Evolutionary conservation across 768 basidiomycete species (phyloP).

Genomic region (Boletus reticulatus): DNA sequence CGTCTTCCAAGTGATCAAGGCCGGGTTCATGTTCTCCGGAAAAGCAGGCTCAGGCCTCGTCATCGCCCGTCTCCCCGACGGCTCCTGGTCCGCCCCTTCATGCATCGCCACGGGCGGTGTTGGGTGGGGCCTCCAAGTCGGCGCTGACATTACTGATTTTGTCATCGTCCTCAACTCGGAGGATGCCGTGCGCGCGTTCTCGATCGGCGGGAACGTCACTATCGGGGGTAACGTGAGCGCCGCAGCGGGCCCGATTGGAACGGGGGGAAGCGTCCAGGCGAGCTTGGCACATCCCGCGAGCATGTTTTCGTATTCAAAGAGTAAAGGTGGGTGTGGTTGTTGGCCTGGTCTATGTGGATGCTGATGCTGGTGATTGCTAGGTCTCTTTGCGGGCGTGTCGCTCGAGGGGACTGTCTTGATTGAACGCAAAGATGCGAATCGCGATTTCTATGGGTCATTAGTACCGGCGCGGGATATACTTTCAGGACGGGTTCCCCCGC

Average conservation of each 20-base stretch:
- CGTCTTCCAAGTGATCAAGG: slow-evolving; percentile 91
- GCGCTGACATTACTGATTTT: slow-evolving; percentile 93
- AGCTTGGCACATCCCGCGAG: slow-evolving; percentile 90
- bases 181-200: slow-evolving; percentile 94
- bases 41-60: slow-evolving; percentile 93
- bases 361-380: slow-evolving; percentile 35
- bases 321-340: slow-evolving; percentile 63
- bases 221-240: slow-evolving; percentile 89
- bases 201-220: slow-evolving; percentile 92
- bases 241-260: slow-evolving; percentile 90
- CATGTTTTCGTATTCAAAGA: slow-evolving; percentile 97
- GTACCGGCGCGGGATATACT: slow-evolving; percentile 90
- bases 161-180: slow-evolving; percentile 97
- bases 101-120: slow-evolving; percentile 96
- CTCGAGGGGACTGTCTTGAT: slow-evolving; percentile 94
- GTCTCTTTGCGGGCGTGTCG: slow-evolving; percentile 91
- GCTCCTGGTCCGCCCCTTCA: slow-evolving; percentile 95
- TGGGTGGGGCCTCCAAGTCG: slow-evolving; percentile 94
- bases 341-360: not conserved
- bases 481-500: slow-evolving; percentile 92
- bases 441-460: slow-evolving; percentile 92
- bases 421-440: slow-evolving; percentile 94
- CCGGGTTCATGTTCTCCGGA: slow-evolving; percentile 93
- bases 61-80: slow-evolving; percentile 89
- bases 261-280: slow-evolving; percentile 87